Evolutionary conservation across 108 stramenopile genomes (phyloP).

Genomic region (Cylindrotheca fusiformis): DNA sequence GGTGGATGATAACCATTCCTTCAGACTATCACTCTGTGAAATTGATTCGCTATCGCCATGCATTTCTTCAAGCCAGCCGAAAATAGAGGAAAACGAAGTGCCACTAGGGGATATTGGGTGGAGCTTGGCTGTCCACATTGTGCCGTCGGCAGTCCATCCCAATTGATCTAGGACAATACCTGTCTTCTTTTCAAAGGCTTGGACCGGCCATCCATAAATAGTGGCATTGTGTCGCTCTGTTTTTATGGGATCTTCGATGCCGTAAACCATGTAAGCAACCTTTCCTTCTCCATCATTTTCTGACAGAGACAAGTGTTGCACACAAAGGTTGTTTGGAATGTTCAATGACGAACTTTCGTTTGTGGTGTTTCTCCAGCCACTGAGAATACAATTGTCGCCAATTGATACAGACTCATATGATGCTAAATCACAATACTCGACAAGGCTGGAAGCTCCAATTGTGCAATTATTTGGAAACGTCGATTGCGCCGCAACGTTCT

Average conservation of each 20-base stretch:
- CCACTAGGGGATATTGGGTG: constrained; percentile 43
- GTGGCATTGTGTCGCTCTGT: constrained; percentile 11
- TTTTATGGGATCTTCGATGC: constrained; percentile 67
- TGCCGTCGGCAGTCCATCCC: constrained; percentile 40
- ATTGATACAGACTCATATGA: constrained; percentile 12
- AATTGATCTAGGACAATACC: constrained; percentile 39
- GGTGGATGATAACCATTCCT: constrained; percentile 39
- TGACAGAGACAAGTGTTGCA: constrained; percentile 51
- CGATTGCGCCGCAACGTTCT: constrained; percentile 13
- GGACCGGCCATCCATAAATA: constrained; percentile 51
- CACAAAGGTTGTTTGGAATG: constrained; percentile 41
- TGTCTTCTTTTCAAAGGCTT: constrained; percentile 35
- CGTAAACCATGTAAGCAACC: constrained; percentile 58
- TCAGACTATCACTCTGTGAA: constrained; percentile 23
- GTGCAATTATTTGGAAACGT: constrained; percentile 7
- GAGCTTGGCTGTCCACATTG: constrained; percentile 70
- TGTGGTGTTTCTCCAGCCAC: constrained; percentile 39
- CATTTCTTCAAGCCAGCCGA: constrained; percentile 29
- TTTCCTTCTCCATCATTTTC: background rate
- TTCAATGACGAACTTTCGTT: constrained; percentile 2
- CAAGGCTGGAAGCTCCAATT: constrained; percentile 17
- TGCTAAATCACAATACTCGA: constrained; percentile 35
- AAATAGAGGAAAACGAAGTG: constrained; percentile 46
- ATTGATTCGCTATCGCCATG: constrained; percentile 11
- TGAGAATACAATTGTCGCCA: constrained; percentile 44